Base-by-base conservation (phyloP, 345 rosid species). In the Eucalyptus decipiens region DNA sequence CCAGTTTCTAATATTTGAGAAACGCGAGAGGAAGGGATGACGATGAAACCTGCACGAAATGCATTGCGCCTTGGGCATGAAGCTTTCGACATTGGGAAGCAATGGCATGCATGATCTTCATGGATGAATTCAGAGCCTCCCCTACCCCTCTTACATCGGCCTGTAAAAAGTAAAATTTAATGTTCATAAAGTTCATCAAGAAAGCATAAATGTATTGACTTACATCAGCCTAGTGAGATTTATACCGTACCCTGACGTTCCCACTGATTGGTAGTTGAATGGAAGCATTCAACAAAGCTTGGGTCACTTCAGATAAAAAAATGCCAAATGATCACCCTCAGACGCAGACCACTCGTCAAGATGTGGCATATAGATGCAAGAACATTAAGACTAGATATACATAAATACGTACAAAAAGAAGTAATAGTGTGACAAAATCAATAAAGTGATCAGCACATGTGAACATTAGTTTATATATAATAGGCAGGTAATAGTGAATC, bases 261-360 rank as follows among this genome's bases (percentile, higher is more conserved):
- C 91, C 97, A 90, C 94, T 90, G 49, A 94, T 88, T 86, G 98
- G 98, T 23, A 95, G 94, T 87, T 92, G 95, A 85, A 92, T 85
- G 37, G 96, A 94, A 88, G 95, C 89, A 88, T 95, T 95, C 62
- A 88, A 60, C 90, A 95, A 93, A 51, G 98, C 96, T 91, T 94
- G 94, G 87, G 86, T 93, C 86, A 92, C 91, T 91, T 96, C 97
- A 51, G 94, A 90, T 23, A n/a, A 97, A 72, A 48, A 30, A 95
- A 95, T 88, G 37, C 45, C 86, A 92, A 92, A 83, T 94, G 93
- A 26, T 93, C 98, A 30, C 62, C 94, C 92, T 94, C 94, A 37
- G 94, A 40, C 2, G 58, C 89, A 19, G 92, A 91, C 98, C 97
- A 97, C 89, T 94, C 93, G 47, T 95, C 97, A 87, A 97, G 93